These are phyloP conservation scores for Lactifluus subvellereus DNA, from an alignment of 768 basidiomycete species.

Conservation along the genomic window DNA sequence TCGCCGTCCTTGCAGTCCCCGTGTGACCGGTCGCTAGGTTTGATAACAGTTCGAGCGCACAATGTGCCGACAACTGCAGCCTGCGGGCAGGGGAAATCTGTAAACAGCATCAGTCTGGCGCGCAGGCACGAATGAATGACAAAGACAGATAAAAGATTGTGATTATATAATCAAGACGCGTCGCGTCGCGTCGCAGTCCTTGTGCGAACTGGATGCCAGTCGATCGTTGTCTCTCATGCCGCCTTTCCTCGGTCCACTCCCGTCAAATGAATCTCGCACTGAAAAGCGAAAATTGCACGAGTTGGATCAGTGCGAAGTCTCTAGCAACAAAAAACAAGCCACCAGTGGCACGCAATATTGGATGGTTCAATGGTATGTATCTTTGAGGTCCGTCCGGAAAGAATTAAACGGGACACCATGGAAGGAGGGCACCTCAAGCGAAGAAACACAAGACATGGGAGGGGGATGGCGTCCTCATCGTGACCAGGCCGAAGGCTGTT, in stretches of 20 bases:
- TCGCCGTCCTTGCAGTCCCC: background rate
- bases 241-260: constrained; percentile 15
- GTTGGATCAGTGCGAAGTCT: constrained; percentile 17
- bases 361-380: constrained; percentile 71
- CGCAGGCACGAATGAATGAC: too few relatives aligned
- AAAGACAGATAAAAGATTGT: background rate
- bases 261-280: background rate
- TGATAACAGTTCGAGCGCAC: background rate
- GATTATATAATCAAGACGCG: background rate
- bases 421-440: constrained; percentile 60
- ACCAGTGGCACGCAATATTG: constrained; percentile 44
- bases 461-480: constrained; percentile 64
- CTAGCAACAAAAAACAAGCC: constrained; percentile 26
- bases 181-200: constrained; percentile 16
- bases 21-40: background rate
- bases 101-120: too few relatives aligned
- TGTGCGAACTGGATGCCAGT: too few relatives aligned
- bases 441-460: constrained; percentile 93
- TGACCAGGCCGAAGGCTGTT: constrained; percentile 38
- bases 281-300: constrained; percentile 27
- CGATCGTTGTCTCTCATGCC: constrained; percentile 8
- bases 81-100: background rate
- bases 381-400: background rate
- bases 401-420: background rate
- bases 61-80: too few relatives aligned